phyloP scores from a whole-genome alignment of 2,329 filamentous ascomycete genomes.

The Aspergillus ochraceus region DNA sequence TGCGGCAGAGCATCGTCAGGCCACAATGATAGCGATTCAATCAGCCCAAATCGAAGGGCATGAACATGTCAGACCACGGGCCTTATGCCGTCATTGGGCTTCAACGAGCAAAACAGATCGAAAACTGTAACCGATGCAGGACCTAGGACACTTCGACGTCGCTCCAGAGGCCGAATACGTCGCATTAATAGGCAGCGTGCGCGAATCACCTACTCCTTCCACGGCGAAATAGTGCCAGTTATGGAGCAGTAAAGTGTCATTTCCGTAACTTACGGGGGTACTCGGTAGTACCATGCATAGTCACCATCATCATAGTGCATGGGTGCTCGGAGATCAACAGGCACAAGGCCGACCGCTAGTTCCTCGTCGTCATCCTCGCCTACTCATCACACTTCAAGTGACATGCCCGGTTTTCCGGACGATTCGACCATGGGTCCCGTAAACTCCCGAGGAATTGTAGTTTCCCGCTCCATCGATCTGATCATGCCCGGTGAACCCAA shows the following conservation, averaged over 20 bases:
- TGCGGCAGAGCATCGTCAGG: background rate
- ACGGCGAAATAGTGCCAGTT: background rate
- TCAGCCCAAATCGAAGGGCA: background rate
- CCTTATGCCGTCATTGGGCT: background rate
- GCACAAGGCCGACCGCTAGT: background rate
- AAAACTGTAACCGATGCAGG: background rate
- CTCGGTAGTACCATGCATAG: background rate
- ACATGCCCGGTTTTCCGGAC: constrained; percentile 17
- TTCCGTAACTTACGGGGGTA: background rate
- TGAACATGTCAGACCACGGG: background rate
- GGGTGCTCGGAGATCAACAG: background rate
- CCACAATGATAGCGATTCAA: background rate
- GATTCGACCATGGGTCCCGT: constrained; percentile 12
- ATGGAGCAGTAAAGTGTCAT: background rate
- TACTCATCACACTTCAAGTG: background rate
- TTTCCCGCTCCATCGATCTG: constrained; percentile 14
- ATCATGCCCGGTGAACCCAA: constrained; percentile 32
- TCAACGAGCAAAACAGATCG: background rate
- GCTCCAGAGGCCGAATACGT: background rate
- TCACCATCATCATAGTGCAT: background rate
- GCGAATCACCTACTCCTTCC: background rate
- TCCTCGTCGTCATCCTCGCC: background rate
- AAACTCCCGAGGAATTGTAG: constrained; percentile 21
- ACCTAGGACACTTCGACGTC: background rate
- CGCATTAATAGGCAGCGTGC: background rate